Conservation (phyloP, 2,329 filamentous ascomycete genomes). For the Paraphoma sp. region DNA sequence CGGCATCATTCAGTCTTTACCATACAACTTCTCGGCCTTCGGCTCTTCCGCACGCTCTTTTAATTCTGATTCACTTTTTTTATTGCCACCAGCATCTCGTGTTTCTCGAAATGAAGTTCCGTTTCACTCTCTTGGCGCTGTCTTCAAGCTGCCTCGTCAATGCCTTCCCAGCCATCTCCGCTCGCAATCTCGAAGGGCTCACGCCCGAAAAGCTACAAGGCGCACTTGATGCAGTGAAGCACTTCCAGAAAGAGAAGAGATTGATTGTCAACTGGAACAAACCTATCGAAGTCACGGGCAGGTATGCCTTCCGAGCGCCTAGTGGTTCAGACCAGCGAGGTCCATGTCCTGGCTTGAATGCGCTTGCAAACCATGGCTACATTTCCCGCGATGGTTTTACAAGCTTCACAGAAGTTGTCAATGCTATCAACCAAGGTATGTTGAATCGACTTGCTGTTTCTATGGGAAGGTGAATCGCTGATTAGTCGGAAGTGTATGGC, state of each 20-base stretch:
- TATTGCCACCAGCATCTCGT: neutral
- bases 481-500: conserved; percentile 42
- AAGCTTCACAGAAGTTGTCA: conserved; percentile 51
- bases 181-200: conserved; percentile 8
- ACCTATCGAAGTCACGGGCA: conserved; percentile 33
- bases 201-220: conserved; percentile 15
- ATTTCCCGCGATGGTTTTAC: conserved; percentile 43
- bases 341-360: conserved; percentile 51
- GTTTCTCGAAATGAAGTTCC: conserved; percentile 19
- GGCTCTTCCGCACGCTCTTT: neutral
- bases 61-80: neutral
- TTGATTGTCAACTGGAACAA: conserved; percentile 25
- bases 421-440: conserved; percentile 49
- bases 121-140: conserved; percentile 12
- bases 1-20: neutral
- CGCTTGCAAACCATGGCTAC: conserved; percentile 49
- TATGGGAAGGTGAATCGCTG: neutral
- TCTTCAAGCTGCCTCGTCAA: conserved; percentile 11
- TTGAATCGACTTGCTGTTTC: neutral
- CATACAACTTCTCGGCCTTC: neutral
- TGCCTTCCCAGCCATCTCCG: conserved; percentile 19
- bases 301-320: conserved; percentile 43
- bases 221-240: conserved; percentile 16
- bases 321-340: conserved; percentile 50
- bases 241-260: conserved; percentile 17